Percentiles rank a stretch among this genome's conserved stretches.
These are phyloP conservation scores for Arctium minus DNA, from an alignment of 129 eudicot species.

Conservation along the genomic window DNA sequence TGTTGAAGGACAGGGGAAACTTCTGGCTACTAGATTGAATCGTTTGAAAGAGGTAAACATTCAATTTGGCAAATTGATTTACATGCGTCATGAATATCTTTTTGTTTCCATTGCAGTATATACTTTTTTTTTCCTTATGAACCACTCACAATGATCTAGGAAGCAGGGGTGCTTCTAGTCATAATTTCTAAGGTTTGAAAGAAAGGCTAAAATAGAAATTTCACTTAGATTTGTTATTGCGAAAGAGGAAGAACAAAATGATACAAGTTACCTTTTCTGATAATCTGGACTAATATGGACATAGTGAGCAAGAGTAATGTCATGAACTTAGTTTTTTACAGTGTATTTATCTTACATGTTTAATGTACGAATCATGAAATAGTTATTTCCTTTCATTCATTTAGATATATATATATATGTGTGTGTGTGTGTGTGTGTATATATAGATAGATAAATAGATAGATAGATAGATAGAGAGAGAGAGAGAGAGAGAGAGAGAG, in stretches of 20 bases:
- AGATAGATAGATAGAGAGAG: too few relatives aligned
- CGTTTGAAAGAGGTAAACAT: constrained; percentile 69
- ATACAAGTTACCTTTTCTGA: background rate
- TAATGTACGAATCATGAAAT: background rate
- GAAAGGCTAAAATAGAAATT: background rate
- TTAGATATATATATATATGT: background rate
- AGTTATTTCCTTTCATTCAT: background rate
- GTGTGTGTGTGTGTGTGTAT: too few relatives aligned
- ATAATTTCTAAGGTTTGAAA: background rate
- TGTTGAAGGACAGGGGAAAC: constrained; percentile 46
- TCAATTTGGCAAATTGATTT: background rate
- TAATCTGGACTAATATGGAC: background rate
- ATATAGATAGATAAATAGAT: too few relatives aligned
- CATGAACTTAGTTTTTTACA: background rate
- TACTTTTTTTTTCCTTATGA: background rate
- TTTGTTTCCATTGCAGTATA: constrained; percentile 8
- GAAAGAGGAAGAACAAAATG: background rate
- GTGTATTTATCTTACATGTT: background rate
- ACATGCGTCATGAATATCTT: background rate
- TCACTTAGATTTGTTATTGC: background rate
- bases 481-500: too few relatives aligned
- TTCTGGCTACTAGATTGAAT: constrained; percentile 52
- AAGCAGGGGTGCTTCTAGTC: constrained; percentile 9
- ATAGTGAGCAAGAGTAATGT: background rate
- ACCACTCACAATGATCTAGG: background rate